Conservation (phyloP, 768 basidiomycete species). For the Rubroboletus pulcherrimus region DNA sequence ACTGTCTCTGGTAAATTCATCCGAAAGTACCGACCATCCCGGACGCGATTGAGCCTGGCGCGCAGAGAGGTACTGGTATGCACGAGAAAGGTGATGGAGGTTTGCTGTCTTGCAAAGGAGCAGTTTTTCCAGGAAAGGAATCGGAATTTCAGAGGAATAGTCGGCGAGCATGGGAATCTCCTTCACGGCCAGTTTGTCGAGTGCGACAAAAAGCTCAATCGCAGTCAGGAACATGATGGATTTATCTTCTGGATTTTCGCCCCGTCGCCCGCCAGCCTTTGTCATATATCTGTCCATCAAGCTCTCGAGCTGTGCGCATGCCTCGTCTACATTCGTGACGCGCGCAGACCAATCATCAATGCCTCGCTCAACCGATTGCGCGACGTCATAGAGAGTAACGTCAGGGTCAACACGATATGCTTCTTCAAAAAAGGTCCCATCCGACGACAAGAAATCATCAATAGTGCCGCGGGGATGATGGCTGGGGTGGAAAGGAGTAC, state of each 20-base stretch:
- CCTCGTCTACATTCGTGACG: slow-evolving; percentile 5
- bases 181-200: slow-evolving; percentile 26
- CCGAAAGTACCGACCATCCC: slow-evolving; percentile 31
- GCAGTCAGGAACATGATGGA: slow-evolving; percentile 39
- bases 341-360: slow-evolving; percentile 33
- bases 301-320: slow-evolving; percentile 14
- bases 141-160: slow-evolving; percentile 31
- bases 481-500: not conserved
- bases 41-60: slow-evolving; percentile 22
- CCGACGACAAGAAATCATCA: slow-evolving; percentile 14
- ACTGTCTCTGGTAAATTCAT: slow-evolving; percentile 12
- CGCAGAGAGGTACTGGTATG: slow-evolving; percentile 29
- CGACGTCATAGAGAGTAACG: slow-evolving; percentile 35
- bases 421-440: slow-evolving; percentile 5
- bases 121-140: slow-evolving; percentile 17
- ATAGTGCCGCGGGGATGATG: slow-evolving; percentile 9
- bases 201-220: slow-evolving; percentile 33
- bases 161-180: slow-evolving; percentile 26
- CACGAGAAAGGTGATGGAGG: slow-evolving; percentile 25
- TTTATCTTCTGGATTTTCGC: slow-evolving; percentile 27
- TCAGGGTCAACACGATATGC: slow-evolving; percentile 7
- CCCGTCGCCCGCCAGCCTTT: not conserved
- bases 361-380: slow-evolving; percentile 27
- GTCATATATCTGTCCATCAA: slow-evolving; percentile 28
- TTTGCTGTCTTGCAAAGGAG: slow-evolving; percentile 25